These are phyloP conservation scores for Solanum corneliomulleri DNA, from an alignment of 257 asterid genomes.

Conservation along the genomic window DNA sequence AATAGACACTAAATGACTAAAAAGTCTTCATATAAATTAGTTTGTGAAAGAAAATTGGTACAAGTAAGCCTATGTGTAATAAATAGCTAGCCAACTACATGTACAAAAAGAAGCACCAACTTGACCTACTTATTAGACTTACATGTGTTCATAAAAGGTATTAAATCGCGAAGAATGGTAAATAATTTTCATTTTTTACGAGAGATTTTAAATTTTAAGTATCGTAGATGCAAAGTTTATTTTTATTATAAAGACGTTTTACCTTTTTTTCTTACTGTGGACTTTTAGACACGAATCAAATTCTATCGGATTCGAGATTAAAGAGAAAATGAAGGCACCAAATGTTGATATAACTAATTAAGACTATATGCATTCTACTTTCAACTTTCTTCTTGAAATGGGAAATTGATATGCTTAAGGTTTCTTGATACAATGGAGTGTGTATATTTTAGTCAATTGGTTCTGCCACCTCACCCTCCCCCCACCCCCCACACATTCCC, in stretches of 20 bases:
- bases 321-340: background rate
- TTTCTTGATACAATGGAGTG: background rate
- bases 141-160: background rate
- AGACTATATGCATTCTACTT: background rate
- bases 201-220: too few species aligned
- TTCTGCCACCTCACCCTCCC: too few species aligned
- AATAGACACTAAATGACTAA: background rate
- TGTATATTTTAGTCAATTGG: background rate
- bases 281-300: background rate
- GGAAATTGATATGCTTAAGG: background rate
- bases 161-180: background rate
- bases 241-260: too few species aligned
- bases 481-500: too few species aligned
- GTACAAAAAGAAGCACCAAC: background rate
- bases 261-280: fast-evolving
- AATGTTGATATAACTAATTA: background rate
- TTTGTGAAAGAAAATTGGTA: background rate
- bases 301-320: too few species aligned
- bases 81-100: background rate
- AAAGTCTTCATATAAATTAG: background rate
- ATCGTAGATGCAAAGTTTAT: fast-evolving
- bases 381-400: background rate
- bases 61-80: background rate
- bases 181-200: background rate
- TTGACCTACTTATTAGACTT: background rate